A percentile compares a stretch with the other conserved stretches of the same genome.
phyloP scores from a whole-genome alignment of 2,329 filamentous ascomycete genomes.

The Biscogniauxia mediterranea region DNA sequence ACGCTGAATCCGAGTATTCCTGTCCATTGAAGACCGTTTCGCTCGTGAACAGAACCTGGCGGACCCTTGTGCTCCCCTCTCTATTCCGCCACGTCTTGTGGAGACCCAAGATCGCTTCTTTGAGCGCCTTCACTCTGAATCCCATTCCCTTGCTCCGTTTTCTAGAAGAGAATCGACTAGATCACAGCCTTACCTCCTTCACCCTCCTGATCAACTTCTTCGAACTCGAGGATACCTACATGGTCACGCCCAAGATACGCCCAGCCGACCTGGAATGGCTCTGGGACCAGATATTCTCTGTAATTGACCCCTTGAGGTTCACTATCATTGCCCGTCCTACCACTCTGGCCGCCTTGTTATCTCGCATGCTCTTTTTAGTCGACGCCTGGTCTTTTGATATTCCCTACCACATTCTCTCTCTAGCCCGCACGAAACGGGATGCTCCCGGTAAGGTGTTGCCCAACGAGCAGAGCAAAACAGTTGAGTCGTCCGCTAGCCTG shows the following conservation, averaged over 20 bases:
- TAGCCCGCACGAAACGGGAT: slow-evolving; percentile 34
- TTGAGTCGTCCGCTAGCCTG: not conserved
- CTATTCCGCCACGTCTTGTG: slow-evolving; percentile 58
- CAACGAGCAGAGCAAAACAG: not conserved
- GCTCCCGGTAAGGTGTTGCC: not conserved
- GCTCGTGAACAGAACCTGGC: slow-evolving; percentile 52
- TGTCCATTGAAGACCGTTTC: slow-evolving; percentile 56
- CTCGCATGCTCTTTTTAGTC: slow-evolving; percentile 53
- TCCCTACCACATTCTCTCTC: slow-evolving; percentile 58
- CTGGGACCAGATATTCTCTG: slow-evolving; percentile 55
- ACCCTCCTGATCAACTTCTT: slow-evolving; percentile 39
- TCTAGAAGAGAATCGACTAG: slow-evolving; percentile 35
- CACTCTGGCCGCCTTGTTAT: slow-evolving; percentile 60
- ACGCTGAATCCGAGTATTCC: slow-evolving; percentile 30
- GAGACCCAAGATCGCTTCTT: slow-evolving; percentile 30
- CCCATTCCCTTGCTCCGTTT: slow-evolving; percentile 41
- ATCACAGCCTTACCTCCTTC: slow-evolving; percentile 41
- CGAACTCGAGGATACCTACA: slow-evolving; percentile 28
- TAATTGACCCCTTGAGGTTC: slow-evolving; percentile 52
- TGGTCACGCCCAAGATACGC: slow-evolving; percentile 34
- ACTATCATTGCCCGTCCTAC: slow-evolving; percentile 61
- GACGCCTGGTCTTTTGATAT: slow-evolving; percentile 65
- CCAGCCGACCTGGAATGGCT: slow-evolving; percentile 40
- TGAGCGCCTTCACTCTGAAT: slow-evolving; percentile 27
- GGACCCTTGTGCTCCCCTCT: slow-evolving; percentile 47